phyloP scores from a whole-genome alignment of 768 basidiomycete genomes.

The Russula olivacea region DNA sequence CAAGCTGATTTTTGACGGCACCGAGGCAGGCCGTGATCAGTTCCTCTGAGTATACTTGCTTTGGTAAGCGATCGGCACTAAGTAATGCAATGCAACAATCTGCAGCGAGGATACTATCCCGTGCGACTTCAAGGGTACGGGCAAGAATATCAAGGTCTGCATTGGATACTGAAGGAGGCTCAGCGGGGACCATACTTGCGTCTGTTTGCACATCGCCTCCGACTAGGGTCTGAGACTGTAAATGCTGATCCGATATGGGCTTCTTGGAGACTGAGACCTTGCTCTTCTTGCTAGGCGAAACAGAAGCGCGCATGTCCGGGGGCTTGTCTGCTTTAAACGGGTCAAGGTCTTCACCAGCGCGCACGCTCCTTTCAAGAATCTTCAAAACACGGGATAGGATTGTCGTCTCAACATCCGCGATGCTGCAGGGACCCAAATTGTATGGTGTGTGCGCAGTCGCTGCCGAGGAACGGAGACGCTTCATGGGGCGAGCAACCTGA shows the following conservation, averaged over 20 bases:
- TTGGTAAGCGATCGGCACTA: constrained; percentile 71
- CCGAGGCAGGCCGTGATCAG: constrained; percentile 73
- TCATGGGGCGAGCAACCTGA: constrained; percentile 60
- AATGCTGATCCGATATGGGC: constrained; percentile 33
- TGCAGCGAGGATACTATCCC: constrained; percentile 74
- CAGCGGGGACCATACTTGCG: constrained; percentile 26
- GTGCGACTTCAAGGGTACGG: constrained; percentile 50
- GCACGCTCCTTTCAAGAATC: constrained; percentile 73
- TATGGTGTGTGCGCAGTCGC: constrained; percentile 39
- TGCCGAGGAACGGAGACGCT: constrained; percentile 50
- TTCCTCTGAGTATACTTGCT: constrained; percentile 96
- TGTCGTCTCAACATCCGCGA: constrained; percentile 63
- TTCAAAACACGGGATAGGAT: constrained; percentile 63
- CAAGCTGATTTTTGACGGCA: constrained; percentile 74
- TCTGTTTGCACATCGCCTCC: constrained; percentile 33
- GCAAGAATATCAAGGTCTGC: constrained; percentile 47
- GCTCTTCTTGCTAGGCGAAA: constrained; percentile 39
- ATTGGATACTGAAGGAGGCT: constrained; percentile 36
- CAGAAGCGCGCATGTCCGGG: constrained; percentile 19
- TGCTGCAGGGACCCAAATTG: constrained; percentile 40
- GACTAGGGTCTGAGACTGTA: constrained; percentile 41
- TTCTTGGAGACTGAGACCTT: constrained; percentile 36
- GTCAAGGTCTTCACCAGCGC: constrained; percentile 66
- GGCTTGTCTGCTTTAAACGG: constrained; percentile 47
- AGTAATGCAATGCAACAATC: constrained; percentile 79